These are phyloP conservation scores for Phialophora verrucosa DNA, from an alignment of 2,329 filamentous ascomycete genomes.

Conservation along the genomic window DNA sequence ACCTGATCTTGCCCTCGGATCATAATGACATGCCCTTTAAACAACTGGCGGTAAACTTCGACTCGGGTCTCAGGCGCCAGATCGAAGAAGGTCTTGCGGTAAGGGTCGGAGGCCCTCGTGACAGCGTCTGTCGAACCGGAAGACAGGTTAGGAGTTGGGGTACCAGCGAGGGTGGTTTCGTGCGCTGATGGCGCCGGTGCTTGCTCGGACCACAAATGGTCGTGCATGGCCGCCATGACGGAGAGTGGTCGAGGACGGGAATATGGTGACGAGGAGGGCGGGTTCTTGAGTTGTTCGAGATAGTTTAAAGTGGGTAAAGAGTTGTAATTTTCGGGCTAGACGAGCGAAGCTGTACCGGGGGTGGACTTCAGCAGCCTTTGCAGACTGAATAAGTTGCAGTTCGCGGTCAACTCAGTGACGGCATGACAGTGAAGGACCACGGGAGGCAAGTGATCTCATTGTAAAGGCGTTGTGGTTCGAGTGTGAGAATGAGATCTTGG, in stretches of 20 bases:
- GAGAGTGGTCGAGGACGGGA: background rate
- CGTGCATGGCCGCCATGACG: background rate
- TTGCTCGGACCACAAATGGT: background rate
- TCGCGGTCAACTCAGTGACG: background rate
- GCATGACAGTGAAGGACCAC: background rate
- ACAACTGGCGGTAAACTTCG: constrained; percentile 1
- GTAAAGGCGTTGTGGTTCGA: background rate
- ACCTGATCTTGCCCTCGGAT: background rate
- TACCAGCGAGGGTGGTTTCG: background rate
- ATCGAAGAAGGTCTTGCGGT: constrained; percentile 9
- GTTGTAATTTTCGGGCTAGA: background rate
- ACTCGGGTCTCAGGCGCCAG: constrained; percentile 1
- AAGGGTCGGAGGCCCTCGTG: background rate
- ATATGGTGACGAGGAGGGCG: background rate
- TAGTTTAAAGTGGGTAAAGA: background rate
- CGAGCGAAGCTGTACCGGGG: background rate
- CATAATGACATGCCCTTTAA: background rate
- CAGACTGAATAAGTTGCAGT: background rate
- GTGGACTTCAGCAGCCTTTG: background rate
- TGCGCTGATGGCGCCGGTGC: background rate
- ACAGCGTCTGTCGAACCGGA: background rate
- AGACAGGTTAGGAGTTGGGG: background rate
- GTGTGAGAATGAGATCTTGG: background rate
- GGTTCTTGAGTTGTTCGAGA: background rate
- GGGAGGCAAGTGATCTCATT: background rate